Evolutionary conservation across 164 flowering plant species (phyloP), one percentile per base, ranked within the genome.

Genomic region (Chloranthus sessilifolius): DNA sequence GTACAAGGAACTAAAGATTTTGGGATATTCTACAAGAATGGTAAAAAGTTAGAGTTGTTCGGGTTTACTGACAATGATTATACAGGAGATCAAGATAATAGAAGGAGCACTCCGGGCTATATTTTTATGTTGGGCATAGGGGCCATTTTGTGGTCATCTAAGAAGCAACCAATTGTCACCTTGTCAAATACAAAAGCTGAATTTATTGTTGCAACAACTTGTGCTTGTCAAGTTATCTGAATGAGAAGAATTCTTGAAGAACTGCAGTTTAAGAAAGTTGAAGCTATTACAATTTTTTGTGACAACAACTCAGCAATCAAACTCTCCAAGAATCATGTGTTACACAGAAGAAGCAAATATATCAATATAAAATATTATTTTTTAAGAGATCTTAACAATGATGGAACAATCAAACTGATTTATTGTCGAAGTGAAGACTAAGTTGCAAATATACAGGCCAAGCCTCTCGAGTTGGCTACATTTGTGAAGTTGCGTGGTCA

Each of bases 341-440:
- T 37, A 3, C 40, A 10, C 7, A n/a, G 46, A 11, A 26, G 22
- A 10, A 16, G n/a, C 34, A 26, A 38, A 8, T 14, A 47, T 17
- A 17, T 28, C 0, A 24, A 28, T 28, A 19, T 47, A 2, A 38
- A 38, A n/a, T 47, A 21, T 33, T 14, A 48, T 33, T 30, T 31
- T 21, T 0, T 48, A 19, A 7, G 15, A 7, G 52, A 48, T 21
- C 38, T 30, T 16, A 17, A 14, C 34, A 30, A 48, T 19, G 24
- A 47, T 14, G 51, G 51, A 15, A 30, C 21, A 47, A 47, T 47
- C 5, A 3, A 47, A 1, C 26, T 30, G 12, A 1, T 17, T 7
- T 28, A 29, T 17, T 30, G 38, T 15, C 3, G n/a, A 16, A 31
- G 51, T 28, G 51, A 47, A 47, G 38, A 47, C 3, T 15, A 47